Evolutionary conservation across 2,329 filamentous ascomycete species (phyloP).

Genomic region (Aspergillus novofumigatus): DNA sequence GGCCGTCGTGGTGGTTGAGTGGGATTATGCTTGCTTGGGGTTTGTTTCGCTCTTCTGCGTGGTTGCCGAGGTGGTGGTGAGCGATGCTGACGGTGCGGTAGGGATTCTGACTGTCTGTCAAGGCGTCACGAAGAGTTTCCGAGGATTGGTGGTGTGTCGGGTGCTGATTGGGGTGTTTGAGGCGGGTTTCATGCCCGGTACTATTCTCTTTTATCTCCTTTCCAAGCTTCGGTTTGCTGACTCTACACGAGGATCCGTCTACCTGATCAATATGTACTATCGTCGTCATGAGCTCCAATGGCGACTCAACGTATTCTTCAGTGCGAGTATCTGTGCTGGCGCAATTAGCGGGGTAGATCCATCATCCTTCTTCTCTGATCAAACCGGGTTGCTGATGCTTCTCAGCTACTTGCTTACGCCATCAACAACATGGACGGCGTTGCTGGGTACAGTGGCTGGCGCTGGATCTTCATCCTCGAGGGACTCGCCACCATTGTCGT

Average conservation of each 20-base stretch:
- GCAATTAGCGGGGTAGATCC: constrained; percentile 35
- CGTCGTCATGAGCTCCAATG: constrained; percentile 38
- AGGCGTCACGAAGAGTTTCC: constrained; percentile 38
- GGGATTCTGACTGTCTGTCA: constrained; percentile 43
- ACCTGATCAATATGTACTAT: constrained; percentile 38
- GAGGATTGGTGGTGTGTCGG: constrained; percentile 34
- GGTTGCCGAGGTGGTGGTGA: neutral
- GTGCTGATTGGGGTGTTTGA: constrained; percentile 37
- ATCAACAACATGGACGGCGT: constrained; percentile 40
- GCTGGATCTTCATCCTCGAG: constrained; percentile 50
- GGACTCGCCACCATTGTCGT: constrained; percentile 46
- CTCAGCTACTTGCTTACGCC: constrained; percentile 39
- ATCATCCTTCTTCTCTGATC: neutral
- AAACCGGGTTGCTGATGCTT: neutral
- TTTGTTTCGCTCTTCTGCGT: constrained; percentile 12
- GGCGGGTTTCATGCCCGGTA: constrained; percentile 37
- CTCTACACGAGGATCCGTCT: constrained; percentile 22
- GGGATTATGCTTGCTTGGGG: constrained; percentile 42
- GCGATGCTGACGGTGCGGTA: constrained; percentile 8
- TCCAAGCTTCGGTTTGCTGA: neutral
- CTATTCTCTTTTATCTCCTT: neutral
- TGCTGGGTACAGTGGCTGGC: constrained; percentile 39
- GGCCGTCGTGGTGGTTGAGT: constrained; percentile 40
- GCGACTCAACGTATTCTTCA: constrained; percentile 34
- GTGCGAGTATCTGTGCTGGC: constrained; percentile 35